Percentiles rank a stretch among this genome's conserved stretches.
Evolutionary conservation across 805 yeast genomes (phyloP).

Genomic region (Jamesozyma hellenica): DNA sequence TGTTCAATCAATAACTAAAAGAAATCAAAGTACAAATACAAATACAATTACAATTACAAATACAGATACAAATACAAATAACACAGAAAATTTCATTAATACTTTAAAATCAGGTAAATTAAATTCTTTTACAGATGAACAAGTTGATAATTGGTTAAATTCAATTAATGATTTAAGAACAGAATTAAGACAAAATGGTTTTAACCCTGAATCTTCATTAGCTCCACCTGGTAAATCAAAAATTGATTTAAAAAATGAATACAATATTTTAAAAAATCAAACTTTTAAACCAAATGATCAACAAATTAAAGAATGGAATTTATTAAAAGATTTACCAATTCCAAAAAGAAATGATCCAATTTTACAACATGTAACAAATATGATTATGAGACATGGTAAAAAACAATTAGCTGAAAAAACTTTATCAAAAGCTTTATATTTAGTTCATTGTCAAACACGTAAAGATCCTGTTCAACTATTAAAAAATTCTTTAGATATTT

Average conservation of each 20-base stretch:
- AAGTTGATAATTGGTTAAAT: slow-evolving; percentile 34
- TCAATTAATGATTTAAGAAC: slow-evolving; percentile 32
- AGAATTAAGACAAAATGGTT: slow-evolving; percentile 31
- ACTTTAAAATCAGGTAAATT: neutral
- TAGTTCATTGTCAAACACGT: slow-evolving; percentile 50
- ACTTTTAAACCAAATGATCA: slow-evolving; percentile 50
- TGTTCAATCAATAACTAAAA: no score
- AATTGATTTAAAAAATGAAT: slow-evolving; percentile 28
- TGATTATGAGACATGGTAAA: slow-evolving; percentile 88
- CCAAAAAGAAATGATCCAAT: slow-evolving; percentile 62
- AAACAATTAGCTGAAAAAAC: slow-evolving; percentile 69
- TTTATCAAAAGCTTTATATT: slow-evolving; percentile 68
- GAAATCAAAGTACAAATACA: neutral
- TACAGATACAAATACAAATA: neutral
- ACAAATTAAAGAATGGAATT: slow-evolving; percentile 50
- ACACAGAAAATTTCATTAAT: neutral
- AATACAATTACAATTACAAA: no score
- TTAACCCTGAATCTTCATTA: slow-evolving; percentile 32
- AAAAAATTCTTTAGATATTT: slow-evolving; percentile 61
- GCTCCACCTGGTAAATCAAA: slow-evolving; percentile 33
- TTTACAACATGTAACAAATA: slow-evolving; percentile 66
- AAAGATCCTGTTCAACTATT: slow-evolving; percentile 71
- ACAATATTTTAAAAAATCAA: slow-evolving; percentile 9
- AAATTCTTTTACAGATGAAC: slow-evolving; percentile 19
- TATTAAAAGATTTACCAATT: slow-evolving; percentile 40